Evolutionary conservation across 2,329 filamentous ascomycete genomes (phyloP), one percentile per base, ranked within the genome.

Genomic region (Cercospora berteroae): DNA sequence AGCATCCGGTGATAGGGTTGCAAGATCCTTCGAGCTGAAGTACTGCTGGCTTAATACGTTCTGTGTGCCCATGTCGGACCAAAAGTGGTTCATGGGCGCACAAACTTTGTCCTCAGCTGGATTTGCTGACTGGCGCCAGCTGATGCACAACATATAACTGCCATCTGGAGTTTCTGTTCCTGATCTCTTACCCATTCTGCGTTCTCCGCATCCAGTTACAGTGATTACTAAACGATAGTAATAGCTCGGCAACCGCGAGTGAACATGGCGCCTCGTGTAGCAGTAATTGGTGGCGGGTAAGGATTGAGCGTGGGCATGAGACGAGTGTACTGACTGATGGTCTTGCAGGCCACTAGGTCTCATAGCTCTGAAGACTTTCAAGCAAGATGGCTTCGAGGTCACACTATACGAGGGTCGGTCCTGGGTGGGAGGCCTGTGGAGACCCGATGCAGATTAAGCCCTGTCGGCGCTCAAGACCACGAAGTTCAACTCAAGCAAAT

Each of bases 391-490:
- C 1, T 83, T 82, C 66, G 72, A 77, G 18, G 80, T 76, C 6
- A 79, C 77, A 0, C 69, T 76, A 0, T 81, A 77, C 64, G 81
- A 83, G 71, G 74, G 78, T 33, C 73, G 79, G 13, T 68, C 68
- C 6, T 75, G 77, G 56, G 79, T 82, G 6, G 81, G 81, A n/a
- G 81, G 81, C 0, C 71, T 83, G 4, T 83, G 81, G 81, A 77
- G 79, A 4, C 80, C 78, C 66, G 55, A 61, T 16, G 63, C 65
- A 18, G 66, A 66, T 20, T 50, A 65, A 18, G 67, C 67, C 16
- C 64, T 67, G 12, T 64, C 68, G 18, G 64, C 67, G 2, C 57
- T 70, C 9, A 60, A 44, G 13, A 68, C 63, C 20, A 70, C 68
- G 7, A 23, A 62, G n/a, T 67, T 67, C 20, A 70, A 70, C 29